phyloP scores from a whole-genome alignment of 208 protist species.

The Leishmania major region DNA sequence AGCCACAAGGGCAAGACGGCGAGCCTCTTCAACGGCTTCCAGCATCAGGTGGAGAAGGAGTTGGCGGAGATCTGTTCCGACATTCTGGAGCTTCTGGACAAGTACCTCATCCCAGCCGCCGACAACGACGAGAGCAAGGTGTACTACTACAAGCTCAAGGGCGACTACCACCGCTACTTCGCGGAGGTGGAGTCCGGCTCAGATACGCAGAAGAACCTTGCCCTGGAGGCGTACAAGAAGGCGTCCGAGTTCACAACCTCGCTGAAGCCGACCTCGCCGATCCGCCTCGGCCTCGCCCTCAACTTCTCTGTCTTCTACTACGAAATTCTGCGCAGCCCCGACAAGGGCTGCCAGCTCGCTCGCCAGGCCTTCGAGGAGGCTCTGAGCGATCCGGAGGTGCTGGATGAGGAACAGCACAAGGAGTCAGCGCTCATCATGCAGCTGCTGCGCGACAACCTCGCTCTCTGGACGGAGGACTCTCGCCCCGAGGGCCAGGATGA shows the following conservation, averaged over 20 bases:
- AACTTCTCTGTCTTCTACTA: conserved; percentile 99
- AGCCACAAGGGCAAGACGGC: conserved; percentile 90
- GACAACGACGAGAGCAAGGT: conserved; percentile 86
- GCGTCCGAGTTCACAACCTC: conserved; percentile 80
- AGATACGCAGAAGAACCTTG: conserved; percentile 89
- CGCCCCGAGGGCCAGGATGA: conserved; percentile 81
- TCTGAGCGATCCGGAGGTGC: conserved; percentile 96
- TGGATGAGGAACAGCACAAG: conserved; percentile 98
- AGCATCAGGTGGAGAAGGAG: conserved; percentile 97
- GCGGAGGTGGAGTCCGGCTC: conserved; percentile 91
- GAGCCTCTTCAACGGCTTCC: conserved; percentile 95
- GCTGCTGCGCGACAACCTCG: conserved; percentile 99
- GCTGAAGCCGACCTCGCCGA: conserved; percentile 95
- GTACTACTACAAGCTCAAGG: conserved; percentile 97
- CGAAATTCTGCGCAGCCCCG: conserved; percentile 98
- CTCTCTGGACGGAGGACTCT: conserved; percentile 97
- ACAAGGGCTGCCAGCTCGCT: conserved; percentile 96
- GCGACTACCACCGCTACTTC: conserved; percentile 98
- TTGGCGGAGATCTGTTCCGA: conserved; percentile 97
- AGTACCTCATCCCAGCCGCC: conserved; percentile 94
- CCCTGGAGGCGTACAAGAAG: conserved; percentile 91
- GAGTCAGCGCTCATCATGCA: conserved; percentile 99
- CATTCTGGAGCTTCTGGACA: conserved; percentile 95
- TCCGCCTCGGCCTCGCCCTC: conserved; percentile 98
- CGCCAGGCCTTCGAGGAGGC: conserved; percentile 98